Base-by-base conservation (phyloP, 208 protist genomes). In the Strigomonas oncopelti region DNA sequence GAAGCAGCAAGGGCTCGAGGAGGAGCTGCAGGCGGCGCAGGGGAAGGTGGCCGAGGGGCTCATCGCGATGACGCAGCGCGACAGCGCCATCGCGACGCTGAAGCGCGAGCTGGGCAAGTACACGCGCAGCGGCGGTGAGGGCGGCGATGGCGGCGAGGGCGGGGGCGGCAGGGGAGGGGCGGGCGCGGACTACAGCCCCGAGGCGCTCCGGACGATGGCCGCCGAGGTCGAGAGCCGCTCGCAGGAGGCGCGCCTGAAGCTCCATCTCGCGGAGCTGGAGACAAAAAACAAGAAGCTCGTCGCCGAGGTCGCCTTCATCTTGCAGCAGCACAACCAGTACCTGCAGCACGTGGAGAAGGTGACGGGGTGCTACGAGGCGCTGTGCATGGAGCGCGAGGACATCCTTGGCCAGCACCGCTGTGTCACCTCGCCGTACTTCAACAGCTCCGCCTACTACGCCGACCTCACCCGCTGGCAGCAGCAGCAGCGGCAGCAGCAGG, bases 321-420 rank as follows among this genome's bases (percentile, higher is more conserved):
- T 92, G 63, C 29, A 78, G 29, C 89, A 91, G 71, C 89, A 94
- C 74, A 80, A 77, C n/a, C 55, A 81, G 69, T 94, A 94, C 71
- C 82, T 78, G 1, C 70, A 71, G 61, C 83, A 92, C 60, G 86
- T 91, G 29, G 72, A 92, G 65, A 36, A 52, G 34, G 68, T 83
- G 14, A 66, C 81, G 14, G 46, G 72, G n/a, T 51, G 68, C 36
- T 74, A 83, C 51, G 81, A 87, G 71, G 32, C 29, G 48, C 62
- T 75, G 34, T 75, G 69, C 36, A 84, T 92, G 73, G 46, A 71
- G 14, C 54, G 81, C 54, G 75, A 92, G 54, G 89, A 94, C 67
- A 77, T 70, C 22, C 38, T 92, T 36, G 53, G 61, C n/a, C 57
- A 51, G 7, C 89, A 94, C 70, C 72, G 57, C 0, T 94, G 86